Evolutionary conservation across 176 grass and related monocot species (phyloP), one percentile per base, ranked within the genome.

Genomic region (Calamus simplicifolius): DNA sequence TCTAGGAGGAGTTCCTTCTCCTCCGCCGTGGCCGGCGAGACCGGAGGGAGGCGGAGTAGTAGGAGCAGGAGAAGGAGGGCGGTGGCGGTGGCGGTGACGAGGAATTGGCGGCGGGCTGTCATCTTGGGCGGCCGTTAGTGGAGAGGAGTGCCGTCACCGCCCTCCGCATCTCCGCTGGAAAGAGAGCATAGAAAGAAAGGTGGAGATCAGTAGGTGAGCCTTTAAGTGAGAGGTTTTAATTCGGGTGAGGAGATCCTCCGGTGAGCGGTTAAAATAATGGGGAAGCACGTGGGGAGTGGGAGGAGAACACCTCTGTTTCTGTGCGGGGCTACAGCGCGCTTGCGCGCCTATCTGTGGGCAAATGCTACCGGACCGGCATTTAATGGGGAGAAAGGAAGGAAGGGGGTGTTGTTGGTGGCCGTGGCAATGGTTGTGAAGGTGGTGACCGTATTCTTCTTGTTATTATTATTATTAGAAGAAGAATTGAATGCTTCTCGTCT

Each of bases 1-100:
- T 92, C 70, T 0, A 98, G 84, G 28, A 98, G 84, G 21, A 68
- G 26, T 75, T 79, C 71, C 4, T 70, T 79, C 79, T 98, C 93
- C 19, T 66, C 69, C 21, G 70, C 29, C 54, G 49, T 13, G 43
- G 6, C 16, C 56, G 3, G 16, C 56, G 15, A 25, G 48, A 57
- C 12, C 48, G 57, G 16, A 48, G 25, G 43, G 26, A 62, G 43
- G 16, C 31, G 19, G 18, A 54, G 2, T 28, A 29, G 17, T n/a
- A 30, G 27, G 5, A 54, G 16, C 6, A 54, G 2, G 58, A 29
- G 10, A n/a, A 30, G 27, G 5, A 18, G 49, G 17, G 29, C 49
- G 18, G 23, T 25, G 17, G 25, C 50, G 4, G 38, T 14, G 70
- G 38, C 18, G 70, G 50, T 13, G 48, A 7, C 4, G 48, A 51